Evolutionary conservation across 768 basidiomycete species (phyloP).

Genomic region (Boletus sensibilis): DNA sequence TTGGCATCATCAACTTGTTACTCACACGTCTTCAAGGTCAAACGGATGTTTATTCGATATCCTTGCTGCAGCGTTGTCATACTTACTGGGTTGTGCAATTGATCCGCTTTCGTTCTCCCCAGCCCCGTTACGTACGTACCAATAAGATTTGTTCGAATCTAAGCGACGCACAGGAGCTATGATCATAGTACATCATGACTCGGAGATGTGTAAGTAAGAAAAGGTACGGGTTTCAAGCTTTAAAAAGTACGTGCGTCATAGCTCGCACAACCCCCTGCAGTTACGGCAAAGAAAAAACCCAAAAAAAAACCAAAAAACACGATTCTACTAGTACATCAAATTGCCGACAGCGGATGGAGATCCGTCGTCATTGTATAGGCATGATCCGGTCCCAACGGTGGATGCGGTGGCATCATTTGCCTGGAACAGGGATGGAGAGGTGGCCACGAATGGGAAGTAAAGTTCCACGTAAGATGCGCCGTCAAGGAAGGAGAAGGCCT

Average conservation of each 20-base stretch:
- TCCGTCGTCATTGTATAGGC: constrained; percentile 34
- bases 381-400: constrained; percentile 30
- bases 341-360: constrained; percentile 25
- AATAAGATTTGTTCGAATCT: not conserved
- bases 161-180: not conserved
- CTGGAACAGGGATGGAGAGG: constrained; percentile 27
- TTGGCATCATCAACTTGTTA: not conserved
- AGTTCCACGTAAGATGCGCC: constrained; percentile 29
- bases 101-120: not conserved
- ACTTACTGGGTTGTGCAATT: not conserved
- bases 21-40: not conserved
- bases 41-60: not conserved
- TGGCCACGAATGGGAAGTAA: constrained; percentile 40
- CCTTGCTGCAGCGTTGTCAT: not conserved
- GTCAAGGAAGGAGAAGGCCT: constrained; percentile 38
- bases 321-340: constrained; percentile 17
- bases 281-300: not conserved
- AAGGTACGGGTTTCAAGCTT: not conserved
- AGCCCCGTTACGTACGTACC: not conserved
- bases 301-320: not conserved
- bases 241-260: not conserved
- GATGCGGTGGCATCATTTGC: constrained; percentile 16
- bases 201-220: not conserved
- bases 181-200: not conserved
- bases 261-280: not conserved